Base-by-base conservation (phyloP, 495 filamentous ascomycete species). In the Hypoxylon cercidicola region DNA sequence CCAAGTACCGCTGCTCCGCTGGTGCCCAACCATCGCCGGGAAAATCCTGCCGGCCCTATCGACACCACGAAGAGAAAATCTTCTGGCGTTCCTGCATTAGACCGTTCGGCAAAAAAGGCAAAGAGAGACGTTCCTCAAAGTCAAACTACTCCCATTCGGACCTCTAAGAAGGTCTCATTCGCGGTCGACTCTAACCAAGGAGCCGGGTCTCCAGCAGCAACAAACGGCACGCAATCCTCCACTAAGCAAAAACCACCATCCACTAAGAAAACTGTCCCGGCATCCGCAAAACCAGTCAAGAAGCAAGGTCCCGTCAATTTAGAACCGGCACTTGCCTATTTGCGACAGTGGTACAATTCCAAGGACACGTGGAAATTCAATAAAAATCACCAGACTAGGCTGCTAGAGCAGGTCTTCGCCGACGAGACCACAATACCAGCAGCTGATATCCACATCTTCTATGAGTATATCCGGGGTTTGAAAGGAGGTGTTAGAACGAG, bases 311-410 rank as follows among this genome's bases (percentile, higher is more conserved):
- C 75, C 41, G 73, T 69, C 23, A 70, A 76, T 40, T 67, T 85
- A 66, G 82, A 85, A 44, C 85, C 88, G 4, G 87, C 91, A 56
- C 84, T 96, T 35, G 79, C 77, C 18, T 97, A 97, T 73, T 81
- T 97, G 18, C 82, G 79, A 20, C 82, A 83, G 72, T 93, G 91
- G 82, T 78, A 89, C 72, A 84, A 82, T 41, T 80, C 85, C 45
- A 87, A 85, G 41, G 75, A 81, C 0, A 79, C 76, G 35, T 97
- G 93, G 93, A 97, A 96, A 75, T 97, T 97, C 79, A 93, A 93
- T 79, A 97, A 97, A 79, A 89, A 88, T 55, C 85, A 90, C 71
- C 92, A 96, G 77, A 90, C 86, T 13, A 84, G 89, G 55, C 76
- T 97, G 13, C 85, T 97, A 74, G 93, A 93, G 77, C 86, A 95